Evolutionary conservation across 495 filamentous ascomycete genomes (phyloP).

Genomic region (Aspergillus asperescens): DNA sequence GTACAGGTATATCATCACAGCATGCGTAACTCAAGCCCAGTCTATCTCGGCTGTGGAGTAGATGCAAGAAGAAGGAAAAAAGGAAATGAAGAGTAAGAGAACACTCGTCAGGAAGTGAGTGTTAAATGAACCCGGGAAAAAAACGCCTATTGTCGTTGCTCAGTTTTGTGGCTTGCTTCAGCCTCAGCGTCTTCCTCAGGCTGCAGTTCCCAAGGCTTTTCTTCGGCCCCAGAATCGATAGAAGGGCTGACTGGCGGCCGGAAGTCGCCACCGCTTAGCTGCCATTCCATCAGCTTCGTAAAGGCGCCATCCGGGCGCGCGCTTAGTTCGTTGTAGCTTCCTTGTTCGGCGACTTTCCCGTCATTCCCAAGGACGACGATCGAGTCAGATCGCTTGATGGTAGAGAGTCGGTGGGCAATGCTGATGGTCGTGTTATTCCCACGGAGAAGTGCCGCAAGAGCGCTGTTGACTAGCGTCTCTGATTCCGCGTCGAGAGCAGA

Average conservation of each 20-base stretch:
- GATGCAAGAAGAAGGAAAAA: conserved; percentile 4
- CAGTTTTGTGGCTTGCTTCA: conserved; percentile 1
- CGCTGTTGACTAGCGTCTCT: conserved; percentile 90
- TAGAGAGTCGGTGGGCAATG: conserved; percentile 91
- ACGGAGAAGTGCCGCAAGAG: conserved; percentile 70
- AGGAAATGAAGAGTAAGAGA: background rate
- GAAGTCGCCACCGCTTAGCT: conserved; percentile 78
- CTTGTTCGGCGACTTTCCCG: conserved; percentile 84
- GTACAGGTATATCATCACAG: conserved; percentile 14
- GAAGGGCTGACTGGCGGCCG: conserved; percentile 22
- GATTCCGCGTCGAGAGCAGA: conserved; percentile 95
- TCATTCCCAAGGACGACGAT: conserved; percentile 85
- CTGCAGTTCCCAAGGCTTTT: conserved; percentile 34
- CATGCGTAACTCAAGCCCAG: background rate
- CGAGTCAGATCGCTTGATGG: conserved; percentile 88
- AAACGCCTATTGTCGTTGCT: conserved; percentile 12
- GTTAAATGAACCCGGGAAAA: background rate
- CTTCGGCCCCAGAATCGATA: conserved; percentile 22
- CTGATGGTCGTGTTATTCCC: conserved; percentile 93
- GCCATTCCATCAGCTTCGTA: conserved; percentile 96
- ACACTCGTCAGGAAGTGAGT: background rate
- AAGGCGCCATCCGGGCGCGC: conserved; percentile 72
- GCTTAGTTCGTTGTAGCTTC: conserved; percentile 73
- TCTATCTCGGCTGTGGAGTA: background rate
- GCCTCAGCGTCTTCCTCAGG: conserved; percentile 21